These are phyloP conservation scores for Hydrangea macrophylla DNA, from an alignment of 148 eudicot genomes.

Conservation along the genomic window DNA sequence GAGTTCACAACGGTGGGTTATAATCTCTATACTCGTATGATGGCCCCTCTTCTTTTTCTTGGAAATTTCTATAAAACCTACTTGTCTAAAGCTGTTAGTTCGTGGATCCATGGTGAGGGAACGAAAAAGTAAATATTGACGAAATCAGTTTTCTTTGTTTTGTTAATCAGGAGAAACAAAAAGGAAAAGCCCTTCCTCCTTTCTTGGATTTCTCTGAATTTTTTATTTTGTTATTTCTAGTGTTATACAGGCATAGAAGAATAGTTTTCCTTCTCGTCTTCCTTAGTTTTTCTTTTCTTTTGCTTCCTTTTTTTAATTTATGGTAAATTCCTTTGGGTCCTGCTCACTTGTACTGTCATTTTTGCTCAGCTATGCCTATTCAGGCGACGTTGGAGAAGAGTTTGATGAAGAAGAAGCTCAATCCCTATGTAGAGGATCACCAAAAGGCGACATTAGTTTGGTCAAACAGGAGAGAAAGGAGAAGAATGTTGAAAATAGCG, in stretches of 20 bases:
- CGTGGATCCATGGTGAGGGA: too few relatives aligned
- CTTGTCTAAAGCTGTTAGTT: too few relatives aligned
- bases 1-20: constrained; percentile 74
- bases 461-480: constrained; percentile 56
- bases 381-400: constrained; percentile 62
- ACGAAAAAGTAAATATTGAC: background rate
- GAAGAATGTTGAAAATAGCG: constrained; percentile 26
- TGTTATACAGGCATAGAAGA: too few relatives aligned
- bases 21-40: background rate
- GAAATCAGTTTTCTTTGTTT: background rate
- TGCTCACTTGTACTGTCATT: background rate
- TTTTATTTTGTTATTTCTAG: background rate
- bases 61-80: background rate
- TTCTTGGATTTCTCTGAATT: too few relatives aligned
- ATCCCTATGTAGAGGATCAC: constrained; percentile 51
- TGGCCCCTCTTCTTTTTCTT: background rate
- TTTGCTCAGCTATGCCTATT: constrained; percentile 72
- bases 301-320: background rate
- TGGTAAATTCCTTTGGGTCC: background rate
- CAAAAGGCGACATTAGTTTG: constrained; percentile 64
- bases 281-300: background rate
- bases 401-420: constrained; percentile 74
- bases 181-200: background rate
- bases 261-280: background rate
- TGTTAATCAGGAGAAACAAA: background rate